Evolutionary conservation across 495 filamentous ascomycete species (phyloP).

Genomic region (Oidiodendron maius): DNA sequence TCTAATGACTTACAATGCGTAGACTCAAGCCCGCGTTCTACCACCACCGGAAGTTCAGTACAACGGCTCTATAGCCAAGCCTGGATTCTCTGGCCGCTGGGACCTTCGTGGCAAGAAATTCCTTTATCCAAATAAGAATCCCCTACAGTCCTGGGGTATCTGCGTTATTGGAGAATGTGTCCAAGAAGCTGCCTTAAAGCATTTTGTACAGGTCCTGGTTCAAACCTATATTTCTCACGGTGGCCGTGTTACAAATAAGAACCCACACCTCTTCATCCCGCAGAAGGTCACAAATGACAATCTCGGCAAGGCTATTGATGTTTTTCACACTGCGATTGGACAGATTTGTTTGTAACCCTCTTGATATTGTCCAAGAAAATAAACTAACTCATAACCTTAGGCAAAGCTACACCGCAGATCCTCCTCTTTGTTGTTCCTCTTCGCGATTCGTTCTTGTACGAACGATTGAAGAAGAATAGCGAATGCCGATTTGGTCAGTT

Average conservation of each 20-base stretch:
- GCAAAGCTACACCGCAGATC: conserved; percentile 46
- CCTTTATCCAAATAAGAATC: conserved; percentile 45
- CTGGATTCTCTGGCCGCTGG: conserved; percentile 67
- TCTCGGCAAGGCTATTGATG: conserved; percentile 40
- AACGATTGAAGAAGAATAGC: conserved; percentile 72
- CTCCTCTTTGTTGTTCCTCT: conserved; percentile 66
- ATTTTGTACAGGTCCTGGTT: conserved; percentile 56
- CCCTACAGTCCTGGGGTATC: conserved; percentile 68
- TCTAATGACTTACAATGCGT: background rate
- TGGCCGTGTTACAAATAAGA: conserved; percentile 43
- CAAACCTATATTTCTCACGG: conserved; percentile 65
- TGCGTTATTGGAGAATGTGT: conserved; percentile 22
- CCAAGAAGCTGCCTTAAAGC: conserved; percentile 37
- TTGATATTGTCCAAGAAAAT: too few species aligned
- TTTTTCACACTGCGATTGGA: too few species aligned
- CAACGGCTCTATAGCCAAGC: conserved; percentile 43
- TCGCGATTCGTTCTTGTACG: conserved; percentile 61
- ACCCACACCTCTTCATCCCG: conserved; percentile 22
- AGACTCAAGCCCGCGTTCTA: conserved; percentile 66
- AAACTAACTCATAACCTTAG: too few species aligned
- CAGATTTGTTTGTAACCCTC: too few species aligned
- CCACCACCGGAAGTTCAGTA: conserved; percentile 65
- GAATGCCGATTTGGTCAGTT: conserved; percentile 76
- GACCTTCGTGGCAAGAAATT: conserved; percentile 79
- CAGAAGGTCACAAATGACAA: conserved; percentile 27